A percentile compares a stretch with the other conserved stretches of the same genome.
Conservation (phyloP, 1,139 yeast genomes). For the Nakaseomyces glabratus region DNA sequence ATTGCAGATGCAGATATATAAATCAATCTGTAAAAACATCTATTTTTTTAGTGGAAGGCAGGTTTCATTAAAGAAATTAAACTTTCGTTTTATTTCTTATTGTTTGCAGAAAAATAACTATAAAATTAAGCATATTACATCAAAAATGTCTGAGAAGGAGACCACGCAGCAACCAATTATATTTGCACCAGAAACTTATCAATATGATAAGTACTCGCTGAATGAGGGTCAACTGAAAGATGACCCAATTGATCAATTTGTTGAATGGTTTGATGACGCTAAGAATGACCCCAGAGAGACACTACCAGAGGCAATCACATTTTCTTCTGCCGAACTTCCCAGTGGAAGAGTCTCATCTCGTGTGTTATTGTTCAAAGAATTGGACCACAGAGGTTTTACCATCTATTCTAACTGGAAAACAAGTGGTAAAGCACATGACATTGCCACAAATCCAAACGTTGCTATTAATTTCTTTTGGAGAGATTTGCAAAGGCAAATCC, state of each 20-base stretch:
- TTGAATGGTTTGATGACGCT: conserved; percentile 83
- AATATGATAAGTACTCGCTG: conserved; percentile 64
- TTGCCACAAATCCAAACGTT: conserved; percentile 64
- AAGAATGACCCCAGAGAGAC: conserved; percentile 40
- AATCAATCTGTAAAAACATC: no score
- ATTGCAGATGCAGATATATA: no score
- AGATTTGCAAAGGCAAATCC: conserved; percentile 77
- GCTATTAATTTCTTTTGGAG: conserved; percentile 92
- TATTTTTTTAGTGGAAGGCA: no score
- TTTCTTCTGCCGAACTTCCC: conserved; percentile 81
- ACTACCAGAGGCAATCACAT: conserved; percentile 71
- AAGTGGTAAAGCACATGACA: conserved; percentile 71
- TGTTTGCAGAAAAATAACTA: not conserved
- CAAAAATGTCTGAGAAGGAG: conserved; percentile 18
- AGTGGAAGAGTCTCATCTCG: conserved; percentile 82
- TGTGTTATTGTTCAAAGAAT: conserved; percentile 76
- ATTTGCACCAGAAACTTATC: conserved; percentile 83
- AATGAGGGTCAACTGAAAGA: conserved; percentile 43
- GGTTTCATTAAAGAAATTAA: no score
- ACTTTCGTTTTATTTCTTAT: not conserved
- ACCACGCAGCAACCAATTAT: conserved; percentile 27
- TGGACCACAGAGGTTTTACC: conserved; percentile 78
- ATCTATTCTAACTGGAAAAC: conserved; percentile 87
- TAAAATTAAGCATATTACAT: not conserved
- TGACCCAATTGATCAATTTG: conserved; percentile 71